Base-by-base conservation (phyloP, 73 alveolate genomes). In the Diophrys appendiculata region DNA sequence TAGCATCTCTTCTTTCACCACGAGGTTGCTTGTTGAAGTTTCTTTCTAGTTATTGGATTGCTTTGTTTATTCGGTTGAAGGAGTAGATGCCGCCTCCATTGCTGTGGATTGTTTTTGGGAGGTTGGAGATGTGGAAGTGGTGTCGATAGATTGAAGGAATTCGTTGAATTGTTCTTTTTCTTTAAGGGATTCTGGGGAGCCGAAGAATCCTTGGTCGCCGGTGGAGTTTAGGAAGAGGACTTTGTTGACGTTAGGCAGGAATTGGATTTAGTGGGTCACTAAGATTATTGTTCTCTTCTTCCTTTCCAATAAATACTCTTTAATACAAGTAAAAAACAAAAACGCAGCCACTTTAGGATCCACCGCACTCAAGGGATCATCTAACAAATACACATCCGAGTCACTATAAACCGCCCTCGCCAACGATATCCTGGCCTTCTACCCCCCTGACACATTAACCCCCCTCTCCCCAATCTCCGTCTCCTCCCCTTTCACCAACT, bases 381-480 rank as follows among this genome's bases (percentile, higher is more conserved):
- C 94, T 0, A 87, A 77, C 2, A 87, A 56, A 33, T 68, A 80
- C 23, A 88, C 76, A 33, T 88, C 92, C 11, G 90, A 72, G 53
- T 90, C 88, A 23, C 78, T 31, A 72, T 89, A 89, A 11, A 89
- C 27, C 14, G 95, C 92, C 53, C 95, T 78, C 1, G 95, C 95
- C 23, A 89, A 52, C 52, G 81, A 55, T 1, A 89, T 72, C 76
- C 95, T 74, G 32, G 95, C 93, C 64, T 89, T 89, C 74, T 89
- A 69, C 3, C 95, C 95, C 13, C 95, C 95, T 24, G 96, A 82
- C 28, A 96, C 35, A 76, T 82, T 87, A 76, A 85, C 68, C 24
- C 95, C 95, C 53, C 86, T 88, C 52, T 88, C 95, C n/a, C 95
- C 95, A 1, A 88, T 88, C 52, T 54, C 29, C 14, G 95, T 88